A percentile compares a stretch with the other conserved stretches of the same genome.
Evolutionary conservation across 2,329 filamentous ascomycete species (phyloP).

Genomic region (Exophiala lecanii-corni): DNA sequence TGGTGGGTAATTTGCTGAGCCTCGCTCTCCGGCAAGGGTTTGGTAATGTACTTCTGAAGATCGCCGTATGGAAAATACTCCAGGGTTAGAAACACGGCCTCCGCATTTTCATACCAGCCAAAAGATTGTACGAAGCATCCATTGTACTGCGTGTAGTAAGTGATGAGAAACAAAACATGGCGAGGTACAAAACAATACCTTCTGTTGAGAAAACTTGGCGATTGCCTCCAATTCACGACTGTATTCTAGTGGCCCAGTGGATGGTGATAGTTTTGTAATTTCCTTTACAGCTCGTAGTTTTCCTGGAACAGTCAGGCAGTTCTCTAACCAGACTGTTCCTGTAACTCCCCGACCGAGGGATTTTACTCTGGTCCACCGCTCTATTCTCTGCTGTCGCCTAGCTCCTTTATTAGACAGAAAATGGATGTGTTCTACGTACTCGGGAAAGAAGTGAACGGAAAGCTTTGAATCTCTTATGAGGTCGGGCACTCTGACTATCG

Average conservation of each 20-base stretch:
- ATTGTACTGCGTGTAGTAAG: constrained; percentile 12
- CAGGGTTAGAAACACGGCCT: constrained; percentile 35
- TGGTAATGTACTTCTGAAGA: constrained; percentile 30
- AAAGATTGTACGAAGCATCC: constrained; percentile 30
- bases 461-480: too few species aligned
- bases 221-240: constrained; percentile 10
- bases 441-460: too few species aligned
- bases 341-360: not conserved
- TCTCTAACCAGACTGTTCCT: constrained; percentile 5
- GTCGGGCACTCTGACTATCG: too few species aligned
- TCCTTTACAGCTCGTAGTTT: constrained; percentile 12
- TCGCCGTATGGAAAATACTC: constrained; percentile 36
- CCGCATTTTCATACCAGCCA: constrained; percentile 35
- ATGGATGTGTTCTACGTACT: too few species aligned
- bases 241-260: constrained; percentile 6
- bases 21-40: constrained; percentile 10
- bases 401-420: too few species aligned
- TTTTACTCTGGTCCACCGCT: constrained; percentile 7
- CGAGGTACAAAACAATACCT: not conserved
- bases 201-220: constrained; percentile 6
- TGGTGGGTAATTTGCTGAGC: constrained; percentile 23
- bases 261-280: not conserved
- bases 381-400: too few species aligned
- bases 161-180: not conserved
- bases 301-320: not conserved